A percentile compares a stretch with the other conserved stretches of the same genome.
These are phyloP conservation scores for Pachysandra terminalis DNA, from an alignment of 164 flowering plant genomes.

Conservation along the genomic window DNA sequence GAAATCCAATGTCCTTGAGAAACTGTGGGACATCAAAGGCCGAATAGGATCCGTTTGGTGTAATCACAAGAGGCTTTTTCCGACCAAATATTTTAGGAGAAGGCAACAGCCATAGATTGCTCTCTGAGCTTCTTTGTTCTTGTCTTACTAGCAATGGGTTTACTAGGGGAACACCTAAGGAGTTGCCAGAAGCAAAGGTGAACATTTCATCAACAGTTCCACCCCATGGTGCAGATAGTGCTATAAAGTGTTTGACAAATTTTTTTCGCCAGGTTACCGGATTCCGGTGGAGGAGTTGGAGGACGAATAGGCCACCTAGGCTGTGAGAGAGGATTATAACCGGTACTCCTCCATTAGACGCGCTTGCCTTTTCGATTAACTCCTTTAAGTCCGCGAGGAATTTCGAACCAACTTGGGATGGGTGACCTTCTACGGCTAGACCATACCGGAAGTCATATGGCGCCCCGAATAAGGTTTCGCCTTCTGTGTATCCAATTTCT, in stretches of 20 bases:
- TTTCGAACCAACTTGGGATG: slow-evolving; percentile 57
- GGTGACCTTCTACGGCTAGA: slow-evolving; percentile 63
- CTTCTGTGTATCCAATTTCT: slow-evolving; percentile 52
- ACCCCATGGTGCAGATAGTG: slow-evolving; percentile 85
- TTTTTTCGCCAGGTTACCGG: slow-evolving; percentile 60
- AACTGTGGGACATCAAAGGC: slow-evolving; percentile 46
- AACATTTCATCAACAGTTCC: slow-evolving; percentile 76
- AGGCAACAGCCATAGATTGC: slow-evolving; percentile 96
- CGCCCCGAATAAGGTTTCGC: slow-evolving; percentile 76
- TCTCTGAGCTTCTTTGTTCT: slow-evolving; percentile 90
- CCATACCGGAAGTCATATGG: slow-evolving; percentile 95
- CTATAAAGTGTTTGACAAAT: slow-evolving; percentile 72
- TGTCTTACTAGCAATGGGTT: too few species aligned
- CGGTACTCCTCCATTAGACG: slow-evolving; percentile 57
- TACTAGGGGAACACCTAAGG: too few species aligned
- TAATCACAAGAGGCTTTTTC: slow-evolving; percentile 38
- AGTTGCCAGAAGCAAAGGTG: slow-evolving; percentile 86
- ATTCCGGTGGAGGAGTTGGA: slow-evolving; percentile 68
- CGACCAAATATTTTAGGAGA: slow-evolving; percentile 34
- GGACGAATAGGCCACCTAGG: too few species aligned
- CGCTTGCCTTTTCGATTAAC: slow-evolving; percentile 61
- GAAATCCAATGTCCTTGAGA: slow-evolving; percentile 67
- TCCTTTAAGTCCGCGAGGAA: slow-evolving; percentile 58
- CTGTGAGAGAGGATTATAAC: too few species aligned
- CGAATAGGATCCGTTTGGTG: slow-evolving; percentile 38